Percentiles rank a stretch among this genome's conserved stretches.
Evolutionary conservation across 2,329 filamentous ascomycete genomes (phyloP).

Genomic region (Pseudogymnoascus destructans): DNA sequence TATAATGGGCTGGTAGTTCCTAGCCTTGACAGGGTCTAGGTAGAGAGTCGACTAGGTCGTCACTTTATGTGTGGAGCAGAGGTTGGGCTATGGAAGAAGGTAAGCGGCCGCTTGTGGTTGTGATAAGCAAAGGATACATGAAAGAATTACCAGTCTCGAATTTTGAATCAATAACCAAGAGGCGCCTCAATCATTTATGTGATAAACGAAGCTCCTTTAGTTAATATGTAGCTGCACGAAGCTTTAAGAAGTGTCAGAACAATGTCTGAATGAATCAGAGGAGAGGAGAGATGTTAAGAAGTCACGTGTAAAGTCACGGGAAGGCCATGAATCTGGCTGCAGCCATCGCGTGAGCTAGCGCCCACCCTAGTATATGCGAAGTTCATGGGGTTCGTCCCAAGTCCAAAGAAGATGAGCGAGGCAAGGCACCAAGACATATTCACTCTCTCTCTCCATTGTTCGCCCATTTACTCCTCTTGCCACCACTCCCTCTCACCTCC

Average conservation of each 20-base stretch:
- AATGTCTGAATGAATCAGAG: background rate
- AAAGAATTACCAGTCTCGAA: background rate
- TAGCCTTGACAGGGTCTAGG: conserved; percentile 2
- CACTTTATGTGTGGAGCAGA: background rate
- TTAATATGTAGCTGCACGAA: background rate
- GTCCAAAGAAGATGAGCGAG: background rate
- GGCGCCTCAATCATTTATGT: background rate
- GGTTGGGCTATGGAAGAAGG: background rate
- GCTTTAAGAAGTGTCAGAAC: background rate
- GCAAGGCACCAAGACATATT: conserved; percentile 4
- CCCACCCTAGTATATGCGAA: background rate
- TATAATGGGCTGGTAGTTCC: background rate
- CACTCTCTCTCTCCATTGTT: background rate
- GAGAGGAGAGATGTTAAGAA: background rate
- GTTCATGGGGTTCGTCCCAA: conserved; percentile 2
- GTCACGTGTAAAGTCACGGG: background rate
- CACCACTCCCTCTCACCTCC: background rate
- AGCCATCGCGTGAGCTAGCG: background rate
- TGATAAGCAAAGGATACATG: background rate
- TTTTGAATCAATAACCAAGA: background rate
- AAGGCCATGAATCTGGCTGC: background rate
- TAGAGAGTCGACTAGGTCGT: background rate
- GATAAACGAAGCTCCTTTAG: background rate
- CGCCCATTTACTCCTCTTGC: background rate
- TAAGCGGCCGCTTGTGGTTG: background rate